Percentiles rank a stretch among this genome's conserved stretches.
Conservation (phyloP, 306 rosid species). For the Quercus engelmannii region DNA sequence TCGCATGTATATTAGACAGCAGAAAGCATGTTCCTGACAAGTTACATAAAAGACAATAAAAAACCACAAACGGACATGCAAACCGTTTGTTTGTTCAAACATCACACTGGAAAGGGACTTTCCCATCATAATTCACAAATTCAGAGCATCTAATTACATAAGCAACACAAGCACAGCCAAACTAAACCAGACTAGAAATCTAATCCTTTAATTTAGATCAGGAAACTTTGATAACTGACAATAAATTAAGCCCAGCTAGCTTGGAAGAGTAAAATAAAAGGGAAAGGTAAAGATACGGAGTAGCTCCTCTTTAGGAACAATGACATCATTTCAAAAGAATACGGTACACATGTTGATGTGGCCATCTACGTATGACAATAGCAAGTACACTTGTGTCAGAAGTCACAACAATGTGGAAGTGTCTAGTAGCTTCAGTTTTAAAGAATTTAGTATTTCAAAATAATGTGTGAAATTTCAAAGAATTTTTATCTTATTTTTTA, state of each 20-base stretch:
- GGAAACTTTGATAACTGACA: neutral
- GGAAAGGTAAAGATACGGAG: neutral
- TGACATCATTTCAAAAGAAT: neutral
- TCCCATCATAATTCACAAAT: neutral
- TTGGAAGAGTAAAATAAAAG: neutral
- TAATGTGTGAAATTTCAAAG: neutral
- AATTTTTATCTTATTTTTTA: too few species aligned
- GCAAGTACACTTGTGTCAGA: neutral
- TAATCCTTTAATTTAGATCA: neutral
- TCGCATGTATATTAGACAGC: neutral
- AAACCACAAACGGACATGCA: neutral
- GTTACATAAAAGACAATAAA: neutral
- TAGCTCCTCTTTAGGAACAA: slow-evolving; percentile 6
- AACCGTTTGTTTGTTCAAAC: neutral
- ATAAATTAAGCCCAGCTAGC: slow-evolving; percentile 1
- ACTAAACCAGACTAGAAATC: neutral
- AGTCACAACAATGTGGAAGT: neutral
- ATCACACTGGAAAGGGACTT: neutral
- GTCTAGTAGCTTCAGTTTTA: neutral
- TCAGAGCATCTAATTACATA: neutral
- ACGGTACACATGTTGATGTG: neutral
- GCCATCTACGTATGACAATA: neutral
- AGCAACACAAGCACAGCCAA: neutral
- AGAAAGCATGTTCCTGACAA: neutral
- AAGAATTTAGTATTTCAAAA: neutral